phyloP scores from a whole-genome alignment of 768 basidiomycete genomes.

The Tubosaeta sp. region DNA sequence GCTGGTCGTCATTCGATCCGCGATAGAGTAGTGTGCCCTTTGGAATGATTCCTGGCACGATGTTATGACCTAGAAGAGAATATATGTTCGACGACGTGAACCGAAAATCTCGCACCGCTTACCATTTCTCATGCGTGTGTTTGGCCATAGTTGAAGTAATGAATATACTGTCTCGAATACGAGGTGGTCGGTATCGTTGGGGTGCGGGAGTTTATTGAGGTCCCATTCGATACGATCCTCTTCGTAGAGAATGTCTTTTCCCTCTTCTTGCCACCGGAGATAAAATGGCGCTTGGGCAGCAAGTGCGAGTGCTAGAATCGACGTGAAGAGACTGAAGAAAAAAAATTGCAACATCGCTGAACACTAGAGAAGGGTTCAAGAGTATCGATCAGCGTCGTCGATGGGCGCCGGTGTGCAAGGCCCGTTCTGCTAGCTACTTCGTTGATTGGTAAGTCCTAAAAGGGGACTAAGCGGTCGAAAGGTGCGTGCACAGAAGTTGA shows the following conservation, averaged over 20 bases:
- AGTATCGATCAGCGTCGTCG: too few relatives aligned
- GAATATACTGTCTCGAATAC: not conserved
- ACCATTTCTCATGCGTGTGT: not conserved
- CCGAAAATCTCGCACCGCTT: not conserved
- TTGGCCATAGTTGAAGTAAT: not conserved
- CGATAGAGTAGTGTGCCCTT: not conserved
- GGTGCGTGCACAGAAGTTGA: too few relatives aligned
- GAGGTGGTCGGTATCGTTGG: not conserved
- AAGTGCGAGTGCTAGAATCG: not conserved
- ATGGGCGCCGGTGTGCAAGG: too few relatives aligned
- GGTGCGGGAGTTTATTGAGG: not conserved
- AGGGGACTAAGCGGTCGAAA: too few relatives aligned
- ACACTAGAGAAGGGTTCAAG: not conserved
- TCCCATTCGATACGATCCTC: not conserved
- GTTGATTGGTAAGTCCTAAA: too few relatives aligned
- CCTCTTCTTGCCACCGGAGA: not conserved
- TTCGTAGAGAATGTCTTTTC: too few relatives aligned
- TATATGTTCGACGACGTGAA: not conserved
- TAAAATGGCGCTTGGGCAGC: not conserved
- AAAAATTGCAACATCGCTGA: not conserved
- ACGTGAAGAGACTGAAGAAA: not conserved
- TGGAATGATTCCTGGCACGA: too few relatives aligned
- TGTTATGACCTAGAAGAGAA: constrained; percentile 5
- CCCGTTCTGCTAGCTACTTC: too few relatives aligned
- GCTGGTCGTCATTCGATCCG: not conserved